phyloP scores from a whole-genome alignment of 805 yeast species.

The Kazachstania taianensis region DNA sequence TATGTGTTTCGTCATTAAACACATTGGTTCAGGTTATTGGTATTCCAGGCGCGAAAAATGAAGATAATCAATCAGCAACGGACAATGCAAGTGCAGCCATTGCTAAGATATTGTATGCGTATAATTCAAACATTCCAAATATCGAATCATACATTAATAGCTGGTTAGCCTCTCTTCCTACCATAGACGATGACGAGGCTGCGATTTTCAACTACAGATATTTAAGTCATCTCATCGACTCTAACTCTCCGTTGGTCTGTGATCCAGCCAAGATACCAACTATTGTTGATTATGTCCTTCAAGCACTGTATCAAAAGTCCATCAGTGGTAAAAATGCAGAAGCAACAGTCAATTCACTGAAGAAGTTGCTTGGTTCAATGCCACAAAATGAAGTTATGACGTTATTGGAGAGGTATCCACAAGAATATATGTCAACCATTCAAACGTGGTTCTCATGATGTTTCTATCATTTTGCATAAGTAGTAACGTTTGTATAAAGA shows the following conservation, averaged over 20 bases:
- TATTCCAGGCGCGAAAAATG: slow-evolving; percentile 75
- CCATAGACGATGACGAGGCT: slow-evolving; percentile 75
- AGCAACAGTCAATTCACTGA: slow-evolving; percentile 50
- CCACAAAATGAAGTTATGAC: slow-evolving; percentile 64
- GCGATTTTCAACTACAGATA: slow-evolving; percentile 78
- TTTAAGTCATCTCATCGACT: slow-evolving; percentile 59
- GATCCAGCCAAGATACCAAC: slow-evolving; percentile 41
- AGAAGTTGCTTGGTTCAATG: slow-evolving; percentile 49
- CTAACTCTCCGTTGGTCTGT: slow-evolving; percentile 49
- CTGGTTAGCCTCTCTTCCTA: slow-evolving; percentile 80
- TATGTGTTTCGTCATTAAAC: slow-evolving; percentile 60
- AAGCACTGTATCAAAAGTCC: slow-evolving; percentile 60
- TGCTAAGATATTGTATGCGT: slow-evolving; percentile 68
- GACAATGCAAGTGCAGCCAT: slow-evolving; percentile 78
- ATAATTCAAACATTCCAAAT: slow-evolving; percentile 50
- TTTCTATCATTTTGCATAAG: too few species aligned
- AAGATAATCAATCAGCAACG: slow-evolving; percentile 76
- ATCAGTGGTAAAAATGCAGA: slow-evolving; percentile 66
- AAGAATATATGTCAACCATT: slow-evolving; percentile 49
- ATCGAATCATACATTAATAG: slow-evolving; percentile 51
- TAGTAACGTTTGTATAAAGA: too few species aligned
- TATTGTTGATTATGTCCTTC: slow-evolving; percentile 59
- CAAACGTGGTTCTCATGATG: slow-evolving; percentile 49
- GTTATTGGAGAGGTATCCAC: slow-evolving; percentile 51
- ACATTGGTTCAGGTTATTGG: slow-evolving; percentile 62